Conservation (phyloP, 371 early-diverging fungal genomes). For the Circinella minor region DNA sequence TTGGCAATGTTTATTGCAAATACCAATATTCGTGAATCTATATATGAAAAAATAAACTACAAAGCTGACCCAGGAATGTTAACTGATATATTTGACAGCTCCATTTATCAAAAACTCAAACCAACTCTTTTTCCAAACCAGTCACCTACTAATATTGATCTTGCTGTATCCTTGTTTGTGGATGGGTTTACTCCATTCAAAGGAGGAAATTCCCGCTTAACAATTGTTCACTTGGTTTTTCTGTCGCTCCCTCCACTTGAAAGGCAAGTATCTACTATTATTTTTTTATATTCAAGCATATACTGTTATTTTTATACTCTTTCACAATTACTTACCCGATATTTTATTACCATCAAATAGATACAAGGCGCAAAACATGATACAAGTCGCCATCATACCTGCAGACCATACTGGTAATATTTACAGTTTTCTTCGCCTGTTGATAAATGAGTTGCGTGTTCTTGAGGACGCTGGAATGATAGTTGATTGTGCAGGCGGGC, state of each 20-base stretch:
- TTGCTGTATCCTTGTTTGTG: constrained; percentile 7
- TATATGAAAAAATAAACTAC: too few species aligned
- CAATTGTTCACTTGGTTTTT: constrained; percentile 7
- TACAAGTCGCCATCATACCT: constrained; percentile 10
- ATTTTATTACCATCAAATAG: constrained; percentile 1
- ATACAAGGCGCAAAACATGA: constrained; percentile 10
- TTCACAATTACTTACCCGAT: not conserved
- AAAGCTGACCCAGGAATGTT: too few species aligned
- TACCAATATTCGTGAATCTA: too few species aligned
- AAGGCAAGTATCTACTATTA: not conserved
- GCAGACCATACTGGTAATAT: not conserved
- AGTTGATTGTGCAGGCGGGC: not conserved
- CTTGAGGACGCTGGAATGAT: constrained; percentile 5
- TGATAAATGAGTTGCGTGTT: not conserved
- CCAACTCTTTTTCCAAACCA: not conserved
- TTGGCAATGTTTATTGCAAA: too few species aligned
- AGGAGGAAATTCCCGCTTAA: not conserved
- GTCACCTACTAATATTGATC: not conserved
- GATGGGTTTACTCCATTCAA: constrained; percentile 14
- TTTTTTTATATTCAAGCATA: too few species aligned
- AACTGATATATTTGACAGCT: too few species aligned
- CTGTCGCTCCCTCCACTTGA: constrained; percentile 6
- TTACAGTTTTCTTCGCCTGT: not conserved
- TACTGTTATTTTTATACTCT: too few species aligned
- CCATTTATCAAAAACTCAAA: not conserved